Conservation (phyloP, 1,284 basidiomycete genomes). For the Naganishia albida region DNA sequence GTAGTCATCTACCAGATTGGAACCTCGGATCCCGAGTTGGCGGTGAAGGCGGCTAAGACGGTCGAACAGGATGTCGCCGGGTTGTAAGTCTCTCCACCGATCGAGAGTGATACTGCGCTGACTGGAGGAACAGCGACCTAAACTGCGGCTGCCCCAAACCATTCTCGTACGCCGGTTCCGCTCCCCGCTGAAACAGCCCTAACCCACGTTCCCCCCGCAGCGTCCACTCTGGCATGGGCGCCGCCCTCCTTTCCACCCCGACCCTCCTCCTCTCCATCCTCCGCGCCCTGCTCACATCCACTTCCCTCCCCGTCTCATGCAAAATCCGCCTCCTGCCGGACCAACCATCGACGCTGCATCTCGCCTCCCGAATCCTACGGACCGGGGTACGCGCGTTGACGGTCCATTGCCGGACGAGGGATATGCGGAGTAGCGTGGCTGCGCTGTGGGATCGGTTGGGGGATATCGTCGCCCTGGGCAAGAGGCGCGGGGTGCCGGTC, state of each 20-base stretch:
- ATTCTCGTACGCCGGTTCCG: constrained; percentile 64
- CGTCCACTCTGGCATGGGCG: constrained; percentile 93
- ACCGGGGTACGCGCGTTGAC: constrained; percentile 89
- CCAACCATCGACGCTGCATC: constrained; percentile 79
- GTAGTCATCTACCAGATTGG: constrained; percentile 73
- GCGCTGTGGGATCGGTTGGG: constrained; percentile 77
- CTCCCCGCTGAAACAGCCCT: not conserved
- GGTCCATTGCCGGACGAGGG: constrained; percentile 91
- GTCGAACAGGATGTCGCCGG: constrained; percentile 90
- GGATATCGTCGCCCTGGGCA: constrained; percentile 74
- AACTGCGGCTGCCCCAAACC: constrained; percentile 83
- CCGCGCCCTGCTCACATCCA: constrained; percentile 68
- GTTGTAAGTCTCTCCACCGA: constrained; percentile 54
- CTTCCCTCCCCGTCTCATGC: constrained; percentile 80
- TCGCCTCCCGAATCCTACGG: constrained; percentile 80
- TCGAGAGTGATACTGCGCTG: not conserved
- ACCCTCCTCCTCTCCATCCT: constrained; percentile 87
- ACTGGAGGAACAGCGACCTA: constrained; percentile 43
- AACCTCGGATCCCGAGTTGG: constrained; percentile 81
- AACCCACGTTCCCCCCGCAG: constrained; percentile 31
- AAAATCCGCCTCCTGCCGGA: constrained; percentile 89
- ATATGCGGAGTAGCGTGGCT: constrained; percentile 81
- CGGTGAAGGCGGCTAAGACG: constrained; percentile 83
- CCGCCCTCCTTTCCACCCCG: constrained; percentile 87
- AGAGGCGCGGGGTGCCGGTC: constrained; percentile 67